Conservation (phyloP, 1,284 basidiomycete genomes). For the Cutaneotrichosporon sp. region DNA sequence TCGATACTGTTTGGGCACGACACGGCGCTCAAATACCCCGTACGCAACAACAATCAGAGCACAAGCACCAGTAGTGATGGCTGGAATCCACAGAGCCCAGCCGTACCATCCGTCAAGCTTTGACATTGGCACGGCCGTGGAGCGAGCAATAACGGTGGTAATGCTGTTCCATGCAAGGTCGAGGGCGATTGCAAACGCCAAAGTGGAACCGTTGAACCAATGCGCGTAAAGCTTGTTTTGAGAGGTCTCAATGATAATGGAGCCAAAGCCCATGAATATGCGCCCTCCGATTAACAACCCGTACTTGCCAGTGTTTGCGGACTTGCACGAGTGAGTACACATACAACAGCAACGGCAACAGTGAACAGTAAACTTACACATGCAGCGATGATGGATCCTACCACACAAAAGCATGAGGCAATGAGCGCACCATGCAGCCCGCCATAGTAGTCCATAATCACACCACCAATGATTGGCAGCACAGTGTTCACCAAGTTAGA, state of each 20-base stretch:
- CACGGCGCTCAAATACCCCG: constrained; percentile 28
- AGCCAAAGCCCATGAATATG: constrained; percentile 37
- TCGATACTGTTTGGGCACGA: constrained; percentile 24
- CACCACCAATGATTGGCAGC: constrained; percentile 49
- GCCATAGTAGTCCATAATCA: constrained; percentile 49
- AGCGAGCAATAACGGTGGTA: constrained; percentile 29
- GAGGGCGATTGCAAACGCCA: constrained; percentile 22
- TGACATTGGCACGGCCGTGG: constrained; percentile 36
- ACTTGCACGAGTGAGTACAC: constrained; percentile 24
- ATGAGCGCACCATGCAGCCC: constrained; percentile 19
- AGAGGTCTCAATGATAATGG: constrained; percentile 22
- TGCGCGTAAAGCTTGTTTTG: constrained; percentile 42
- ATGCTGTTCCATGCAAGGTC: constrained; percentile 29
- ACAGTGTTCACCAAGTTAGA: constrained; percentile 47
- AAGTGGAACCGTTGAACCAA: constrained; percentile 34
- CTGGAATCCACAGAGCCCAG: constrained; percentile 38
- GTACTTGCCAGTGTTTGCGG: constrained; percentile 25
- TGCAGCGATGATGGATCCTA: constrained; percentile 32
- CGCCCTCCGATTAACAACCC: constrained; percentile 29
- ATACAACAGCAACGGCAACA: no score
- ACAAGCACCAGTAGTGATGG: neutral
- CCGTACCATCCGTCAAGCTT: constrained; percentile 33
- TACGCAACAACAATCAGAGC: constrained; percentile 23
- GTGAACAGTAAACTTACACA: constrained; percentile 28
- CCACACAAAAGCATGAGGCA: constrained; percentile 21